phyloP scores from a whole-genome alignment of 116 monocot species.

The Trichopus zeylanicus region DNA sequence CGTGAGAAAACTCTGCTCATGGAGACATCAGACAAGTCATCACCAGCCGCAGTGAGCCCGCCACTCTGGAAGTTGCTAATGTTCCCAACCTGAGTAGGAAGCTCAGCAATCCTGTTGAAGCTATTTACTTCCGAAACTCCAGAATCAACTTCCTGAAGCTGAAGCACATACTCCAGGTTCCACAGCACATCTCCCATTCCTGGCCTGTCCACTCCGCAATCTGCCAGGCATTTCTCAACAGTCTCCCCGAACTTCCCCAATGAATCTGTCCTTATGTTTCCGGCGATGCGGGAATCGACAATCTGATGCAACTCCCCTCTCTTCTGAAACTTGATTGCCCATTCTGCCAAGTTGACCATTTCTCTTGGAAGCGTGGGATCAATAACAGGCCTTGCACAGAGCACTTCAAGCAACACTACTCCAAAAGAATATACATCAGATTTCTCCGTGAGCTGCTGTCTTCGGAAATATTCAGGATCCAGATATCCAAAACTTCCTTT shows the following conservation, averaged over 20 bases:
- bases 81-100: slow-evolving; percentile 21
- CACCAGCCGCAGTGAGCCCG: background rate
- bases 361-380: slow-evolving; percentile 59
- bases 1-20: slow-evolving; percentile 78
- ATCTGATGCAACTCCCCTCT: slow-evolving; percentile 44
- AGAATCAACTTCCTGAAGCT: slow-evolving; percentile 43
- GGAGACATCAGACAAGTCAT: slow-evolving; percentile 38
- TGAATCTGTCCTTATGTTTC: slow-evolving; percentile 35
- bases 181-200: slow-evolving; percentile 69
- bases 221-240: slow-evolving; percentile 52
- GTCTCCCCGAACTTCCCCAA: slow-evolving; percentile 61
- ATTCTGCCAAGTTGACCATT: slow-evolving; percentile 75
- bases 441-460: slow-evolving; percentile 71
- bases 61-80: slow-evolving; percentile 9
- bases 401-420: slow-evolving; percentile 61
- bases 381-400: slow-evolving; percentile 72
- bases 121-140: slow-evolving; percentile 23
- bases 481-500: slow-evolving; percentile 85
- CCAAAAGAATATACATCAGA: slow-evolving; percentile 82
- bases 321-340: slow-evolving; percentile 56
- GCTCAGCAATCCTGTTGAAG: slow-evolving; percentile 23
- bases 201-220: slow-evolving; percentile 56
- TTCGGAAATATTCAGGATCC: slow-evolving; percentile 70
- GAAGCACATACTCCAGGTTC: slow-evolving; percentile 59
- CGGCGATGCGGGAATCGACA: slow-evolving; percentile 40